Percentiles rank a stretch among this genome's conserved stretches.
phyloP scores from a whole-genome alignment of 331 rosid genomes.

The Phaseolus coccineus region DNA sequence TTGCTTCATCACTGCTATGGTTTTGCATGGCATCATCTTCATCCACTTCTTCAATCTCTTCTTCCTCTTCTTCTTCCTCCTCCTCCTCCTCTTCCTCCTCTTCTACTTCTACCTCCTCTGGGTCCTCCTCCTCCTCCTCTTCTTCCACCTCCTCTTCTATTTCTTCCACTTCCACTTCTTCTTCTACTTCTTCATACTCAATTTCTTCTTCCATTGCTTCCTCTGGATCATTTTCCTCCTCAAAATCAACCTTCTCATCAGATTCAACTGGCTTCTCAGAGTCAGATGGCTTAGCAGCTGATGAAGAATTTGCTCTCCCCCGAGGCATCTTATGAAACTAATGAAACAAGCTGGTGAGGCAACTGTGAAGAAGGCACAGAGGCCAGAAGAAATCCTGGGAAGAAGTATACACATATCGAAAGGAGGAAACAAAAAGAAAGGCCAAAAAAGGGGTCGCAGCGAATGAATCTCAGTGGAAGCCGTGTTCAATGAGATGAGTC shows the following conservation, averaged over 20 bases:
- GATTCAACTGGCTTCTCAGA: slow-evolving; percentile 63
- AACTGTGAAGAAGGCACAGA: slow-evolving; percentile 97
- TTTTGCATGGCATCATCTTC: slow-evolving; percentile 51
- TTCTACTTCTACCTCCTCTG: slow-evolving; percentile 39
- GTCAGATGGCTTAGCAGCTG: slow-evolving; percentile 66
- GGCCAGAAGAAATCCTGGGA: slow-evolving; percentile 99
- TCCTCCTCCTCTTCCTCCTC: slow-evolving; percentile 58
- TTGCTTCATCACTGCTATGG: slow-evolving; percentile 44
- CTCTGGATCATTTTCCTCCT: slow-evolving; percentile 68
- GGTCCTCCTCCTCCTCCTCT: slow-evolving; percentile 64
- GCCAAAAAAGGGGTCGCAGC: slow-evolving; percentile 72
- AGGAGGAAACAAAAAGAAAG: slow-evolving; percentile 82
- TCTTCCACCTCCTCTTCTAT: slow-evolving; percentile 41
- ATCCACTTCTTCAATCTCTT: slow-evolving; percentile 71
- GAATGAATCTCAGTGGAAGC: slow-evolving; percentile 66
- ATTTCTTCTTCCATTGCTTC: slow-evolving; percentile 62
- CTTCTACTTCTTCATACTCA: slow-evolving; percentile 65
- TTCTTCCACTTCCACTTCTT: slow-evolving; percentile 79
- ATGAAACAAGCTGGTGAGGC: slow-evolving; percentile 82
- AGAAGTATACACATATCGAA: slow-evolving; percentile 81
- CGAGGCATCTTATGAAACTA: slow-evolving; percentile 87
- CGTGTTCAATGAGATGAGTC: slow-evolving; percentile 50
- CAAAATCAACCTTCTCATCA: slow-evolving; percentile 73
- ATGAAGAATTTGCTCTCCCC: slow-evolving; percentile 69
- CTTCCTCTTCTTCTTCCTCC: slow-evolving; percentile 61